Conservation (phyloP, 257 asterid species). For the Plectranthus barbatus region DNA sequence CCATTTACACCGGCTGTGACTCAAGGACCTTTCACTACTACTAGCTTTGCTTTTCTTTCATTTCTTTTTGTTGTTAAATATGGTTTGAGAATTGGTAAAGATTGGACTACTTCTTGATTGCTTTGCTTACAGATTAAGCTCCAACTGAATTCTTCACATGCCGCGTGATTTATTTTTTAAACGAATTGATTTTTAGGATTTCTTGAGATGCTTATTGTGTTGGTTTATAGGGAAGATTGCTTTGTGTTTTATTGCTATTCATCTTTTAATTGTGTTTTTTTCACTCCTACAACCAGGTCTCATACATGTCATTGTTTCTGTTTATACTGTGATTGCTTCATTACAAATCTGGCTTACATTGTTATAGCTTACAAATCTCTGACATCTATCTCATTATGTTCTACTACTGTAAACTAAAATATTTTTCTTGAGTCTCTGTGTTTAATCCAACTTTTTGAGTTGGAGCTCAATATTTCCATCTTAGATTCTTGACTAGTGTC, state of each 20-base stretch:
- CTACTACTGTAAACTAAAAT: too few species aligned
- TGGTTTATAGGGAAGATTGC: not conserved
- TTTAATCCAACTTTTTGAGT: not conserved
- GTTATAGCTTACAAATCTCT: not conserved
- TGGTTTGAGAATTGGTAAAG: too few species aligned
- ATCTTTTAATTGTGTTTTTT: constrained; percentile 30
- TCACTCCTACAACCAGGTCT: constrained; percentile 87
- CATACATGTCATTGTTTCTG: constrained; percentile 55
- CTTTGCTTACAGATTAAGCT: too few species aligned
- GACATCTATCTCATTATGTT: too few species aligned
- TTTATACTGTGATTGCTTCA: not conserved
- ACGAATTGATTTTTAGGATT: not conserved
- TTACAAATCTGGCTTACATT: not conserved
- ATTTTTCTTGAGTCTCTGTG: not conserved
- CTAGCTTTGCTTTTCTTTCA: too few species aligned
- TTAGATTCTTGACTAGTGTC: not conserved
- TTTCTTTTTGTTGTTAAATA: too few species aligned
- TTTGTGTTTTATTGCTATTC: too few species aligned
- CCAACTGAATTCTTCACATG: too few species aligned
- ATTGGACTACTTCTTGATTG: too few species aligned
- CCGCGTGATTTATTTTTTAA: too few species aligned
- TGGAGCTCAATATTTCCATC: not conserved
- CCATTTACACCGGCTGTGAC: too few species aligned
- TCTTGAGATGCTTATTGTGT: not conserved
- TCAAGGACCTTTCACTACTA: too few species aligned